A percentile compares a stretch with the other conserved stretches of the same genome.
phyloP scores from a whole-genome alignment of 2,329 filamentous ascomycete genomes.

The Fusarium sp. region DNA sequence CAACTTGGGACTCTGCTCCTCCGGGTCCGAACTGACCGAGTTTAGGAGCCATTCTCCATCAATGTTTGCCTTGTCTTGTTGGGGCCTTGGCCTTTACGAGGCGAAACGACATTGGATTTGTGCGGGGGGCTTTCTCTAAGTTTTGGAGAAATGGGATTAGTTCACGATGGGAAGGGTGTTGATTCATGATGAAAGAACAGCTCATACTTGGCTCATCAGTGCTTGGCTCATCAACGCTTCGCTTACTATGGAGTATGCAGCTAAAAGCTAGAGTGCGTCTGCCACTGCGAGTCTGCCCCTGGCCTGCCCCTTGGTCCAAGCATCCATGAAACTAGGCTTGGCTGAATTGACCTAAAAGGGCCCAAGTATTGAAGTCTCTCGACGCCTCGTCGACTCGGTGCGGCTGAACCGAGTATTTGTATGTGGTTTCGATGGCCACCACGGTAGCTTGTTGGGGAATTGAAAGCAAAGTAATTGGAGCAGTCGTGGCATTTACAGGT shows the following conservation, averaged over 20 bases:
- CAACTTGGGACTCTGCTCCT: neutral
- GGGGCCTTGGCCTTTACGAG: neutral
- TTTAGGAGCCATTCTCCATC: slow-evolving; percentile 25
- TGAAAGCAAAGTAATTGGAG: neutral
- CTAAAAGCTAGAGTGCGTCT: slow-evolving; percentile 21
- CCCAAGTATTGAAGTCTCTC: slow-evolving; percentile 32
- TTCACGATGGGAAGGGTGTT: slow-evolving; percentile 2
- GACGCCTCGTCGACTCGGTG: slow-evolving; percentile 30
- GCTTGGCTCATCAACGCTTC: slow-evolving; percentile 34
- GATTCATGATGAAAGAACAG: slow-evolving; percentile 36
- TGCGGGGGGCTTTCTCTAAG: slow-evolving; percentile 24
- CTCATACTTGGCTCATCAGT: slow-evolving; percentile 24
- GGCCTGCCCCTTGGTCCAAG: slow-evolving; percentile 42
- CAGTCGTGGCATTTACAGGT: neutral
- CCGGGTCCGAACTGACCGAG: slow-evolving; percentile 10
- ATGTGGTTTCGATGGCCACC: slow-evolving; percentile 1
- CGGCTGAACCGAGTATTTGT: slow-evolving; percentile 21
- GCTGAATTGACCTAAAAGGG: slow-evolving; percentile 34
- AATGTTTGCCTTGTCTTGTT: slow-evolving; percentile 7
- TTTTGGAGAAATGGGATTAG: slow-evolving; percentile 4
- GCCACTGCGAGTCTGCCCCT: neutral
- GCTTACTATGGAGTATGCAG: slow-evolving; percentile 23
- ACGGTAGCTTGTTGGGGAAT: neutral
- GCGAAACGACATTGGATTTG: slow-evolving; percentile 28
- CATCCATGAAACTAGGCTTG: slow-evolving; percentile 29